A percentile compares a stretch with the other conserved stretches of the same genome.
These are phyloP conservation scores for Pilobolus umbonatus DNA, from an alignment of 192 early-diverging fungal genomes.

Conservation along the genomic window DNA sequence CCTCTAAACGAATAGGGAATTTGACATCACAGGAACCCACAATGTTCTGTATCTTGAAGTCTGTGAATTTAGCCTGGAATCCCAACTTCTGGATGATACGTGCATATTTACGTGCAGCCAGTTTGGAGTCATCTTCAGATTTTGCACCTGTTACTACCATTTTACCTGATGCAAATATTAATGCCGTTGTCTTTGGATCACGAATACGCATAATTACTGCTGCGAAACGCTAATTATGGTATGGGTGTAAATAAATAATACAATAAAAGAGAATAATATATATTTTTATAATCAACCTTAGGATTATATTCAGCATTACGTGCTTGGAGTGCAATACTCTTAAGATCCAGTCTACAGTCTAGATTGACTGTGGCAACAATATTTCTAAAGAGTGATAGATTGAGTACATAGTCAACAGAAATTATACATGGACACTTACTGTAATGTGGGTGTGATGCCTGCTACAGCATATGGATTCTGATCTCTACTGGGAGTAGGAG, in stretches of 20 bases:
- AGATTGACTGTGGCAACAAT: slow-evolving; percentile 99
- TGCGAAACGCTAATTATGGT: slow-evolving; percentile 90
- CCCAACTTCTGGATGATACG: slow-evolving; percentile 99
- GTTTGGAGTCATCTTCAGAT: slow-evolving; percentile 94
- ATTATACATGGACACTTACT: slow-evolving; percentile 52
- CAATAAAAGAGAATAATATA: slow-evolving; percentile 4
- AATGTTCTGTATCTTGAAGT: slow-evolving; percentile 99
- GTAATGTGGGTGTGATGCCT: slow-evolving; percentile 56
- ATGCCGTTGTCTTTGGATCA: slow-evolving; percentile 98
- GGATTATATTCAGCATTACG: slow-evolving; percentile 99
- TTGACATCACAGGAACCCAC: slow-evolving; percentile 99
- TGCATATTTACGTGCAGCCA: slow-evolving; percentile 98
- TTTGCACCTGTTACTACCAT: slow-evolving; percentile 99
- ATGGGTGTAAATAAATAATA: background rate
- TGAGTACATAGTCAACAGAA: background rate
- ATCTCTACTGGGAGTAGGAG: slow-evolving; percentile 39
- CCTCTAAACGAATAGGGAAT: slow-evolving; percentile 98
- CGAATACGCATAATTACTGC: slow-evolving; percentile 99
- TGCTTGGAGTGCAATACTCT: slow-evolving; percentile 98
- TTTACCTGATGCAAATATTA: slow-evolving; percentile 99
- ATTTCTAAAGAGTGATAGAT: slow-evolving; percentile 56
- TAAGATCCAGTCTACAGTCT: slow-evolving; percentile 94
- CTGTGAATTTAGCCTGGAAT: slow-evolving; percentile 95
- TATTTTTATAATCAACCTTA: slow-evolving; percentile 61
- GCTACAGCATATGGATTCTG: slow-evolving; percentile 43